Percentiles rank a stretch among this genome's conserved stretches.
Evolutionary conservation across 148 eudicot species (phyloP).

Genomic region (Heliamphora exappendiculata): DNA sequence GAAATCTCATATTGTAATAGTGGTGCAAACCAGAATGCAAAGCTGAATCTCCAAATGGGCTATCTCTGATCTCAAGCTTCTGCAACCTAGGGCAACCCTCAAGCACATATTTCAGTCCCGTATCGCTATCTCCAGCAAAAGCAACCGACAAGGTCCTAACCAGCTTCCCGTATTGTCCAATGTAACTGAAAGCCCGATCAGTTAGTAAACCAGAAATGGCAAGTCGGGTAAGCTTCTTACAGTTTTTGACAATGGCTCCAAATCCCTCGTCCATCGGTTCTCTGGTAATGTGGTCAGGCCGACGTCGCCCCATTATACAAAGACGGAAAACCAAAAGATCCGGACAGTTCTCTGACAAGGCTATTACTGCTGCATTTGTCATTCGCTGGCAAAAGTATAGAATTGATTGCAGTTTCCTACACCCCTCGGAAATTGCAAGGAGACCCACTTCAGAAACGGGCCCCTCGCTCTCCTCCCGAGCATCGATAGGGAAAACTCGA

Average conservation of each 20-base stretch:
- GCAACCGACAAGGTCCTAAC: constrained; percentile 76
- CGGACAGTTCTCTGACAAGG: constrained; percentile 75
- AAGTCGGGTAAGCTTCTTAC: constrained; percentile 76
- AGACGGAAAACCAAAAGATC: constrained; percentile 80
- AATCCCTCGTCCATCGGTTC: constrained; percentile 92
- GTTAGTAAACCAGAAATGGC: constrained; percentile 76
- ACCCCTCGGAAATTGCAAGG: constrained; percentile 74
- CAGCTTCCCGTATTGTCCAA: constrained; percentile 62
- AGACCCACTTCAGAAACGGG: constrained; percentile 78
- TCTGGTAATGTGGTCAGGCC: constrained; percentile 56
- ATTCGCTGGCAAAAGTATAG: constrained; percentile 78
- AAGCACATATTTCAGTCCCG: constrained; percentile 60
- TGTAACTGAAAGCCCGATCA: constrained; percentile 59
- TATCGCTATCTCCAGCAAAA: constrained; percentile 75
- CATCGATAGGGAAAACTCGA: constrained; percentile 74
- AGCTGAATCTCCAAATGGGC: constrained; percentile 72
- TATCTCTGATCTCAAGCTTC: constrained; percentile 83
- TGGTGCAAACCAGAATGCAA: constrained; percentile 56
- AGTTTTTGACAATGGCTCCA: constrained; percentile 87
- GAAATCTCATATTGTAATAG: constrained; percentile 75
- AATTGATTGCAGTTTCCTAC: constrained; percentile 59
- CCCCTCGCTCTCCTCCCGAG: constrained; percentile 60
- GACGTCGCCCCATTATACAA: constrained; percentile 73
- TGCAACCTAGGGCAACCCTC: constrained; percentile 73
- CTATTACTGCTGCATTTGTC: constrained; percentile 77